Evolutionary conservation across 2,329 filamentous ascomycete genomes (phyloP).

Genomic region (Rutstroemia sp.): DNA sequence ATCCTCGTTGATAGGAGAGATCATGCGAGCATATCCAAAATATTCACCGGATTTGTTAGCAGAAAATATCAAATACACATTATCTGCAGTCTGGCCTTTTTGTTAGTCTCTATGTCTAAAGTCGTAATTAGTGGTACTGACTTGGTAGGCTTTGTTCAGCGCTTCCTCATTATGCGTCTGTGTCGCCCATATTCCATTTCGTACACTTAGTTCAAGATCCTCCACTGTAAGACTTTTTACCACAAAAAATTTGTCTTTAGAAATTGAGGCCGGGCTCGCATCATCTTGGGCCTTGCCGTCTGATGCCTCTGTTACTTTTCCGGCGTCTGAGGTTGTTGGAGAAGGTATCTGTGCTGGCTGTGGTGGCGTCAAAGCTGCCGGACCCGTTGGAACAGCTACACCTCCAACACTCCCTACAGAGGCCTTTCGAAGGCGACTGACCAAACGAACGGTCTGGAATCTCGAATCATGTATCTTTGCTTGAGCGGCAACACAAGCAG

Average conservation of each 20-base stretch:
- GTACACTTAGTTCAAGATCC: slow-evolving; percentile 82
- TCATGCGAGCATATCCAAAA: slow-evolving; percentile 90
- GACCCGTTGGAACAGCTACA: slow-evolving; percentile 24
- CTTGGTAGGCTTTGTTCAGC: slow-evolving; percentile 77
- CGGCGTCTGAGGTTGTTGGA: slow-evolving; percentile 27
- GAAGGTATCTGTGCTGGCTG: slow-evolving; percentile 18
- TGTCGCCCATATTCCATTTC: slow-evolving; percentile 86
- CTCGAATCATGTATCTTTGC: slow-evolving; percentile 82
- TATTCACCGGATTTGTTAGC: slow-evolving; percentile 98
- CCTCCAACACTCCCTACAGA: slow-evolving; percentile 31
- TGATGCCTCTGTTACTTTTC: slow-evolving; percentile 19
- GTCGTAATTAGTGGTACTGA: slow-evolving; percentile 34
- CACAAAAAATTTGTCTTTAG: slow-evolving; percentile 76
- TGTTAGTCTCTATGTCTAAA: slow-evolving; percentile 1
- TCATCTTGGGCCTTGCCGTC: slow-evolving; percentile 10
- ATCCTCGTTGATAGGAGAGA: slow-evolving; percentile 74
- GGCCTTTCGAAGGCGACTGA: slow-evolving; percentile 68
- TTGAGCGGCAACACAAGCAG: slow-evolving; percentile 68
- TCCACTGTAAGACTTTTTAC: slow-evolving; percentile 89
- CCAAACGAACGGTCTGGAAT: slow-evolving; percentile 77
- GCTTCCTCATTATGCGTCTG: slow-evolving; percentile 86
- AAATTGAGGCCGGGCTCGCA: background rate
- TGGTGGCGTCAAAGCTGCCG: slow-evolving; percentile 23
- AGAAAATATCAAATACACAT: slow-evolving; percentile 88
- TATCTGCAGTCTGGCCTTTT: slow-evolving; percentile 57